A percentile compares a stretch with the other conserved stretches of the same genome.
phyloP scores from a whole-genome alignment of 2,329 filamentous ascomycete species.

The Fusarium liriodendri region DNA sequence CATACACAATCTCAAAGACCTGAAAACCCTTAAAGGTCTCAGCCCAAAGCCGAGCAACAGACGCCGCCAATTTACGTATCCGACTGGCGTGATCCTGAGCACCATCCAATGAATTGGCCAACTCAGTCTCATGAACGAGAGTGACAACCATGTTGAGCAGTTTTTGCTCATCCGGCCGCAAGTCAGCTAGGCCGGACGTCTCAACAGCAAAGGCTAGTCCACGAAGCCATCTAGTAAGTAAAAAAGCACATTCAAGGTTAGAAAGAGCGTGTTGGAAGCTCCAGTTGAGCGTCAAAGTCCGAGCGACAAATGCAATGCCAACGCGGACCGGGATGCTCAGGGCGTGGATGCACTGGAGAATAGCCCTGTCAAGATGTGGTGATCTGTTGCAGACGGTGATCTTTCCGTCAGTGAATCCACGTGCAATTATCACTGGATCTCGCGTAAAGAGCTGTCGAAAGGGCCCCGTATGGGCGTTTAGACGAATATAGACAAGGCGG shows the following conservation, averaged over 20 bases:
- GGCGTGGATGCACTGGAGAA: slow-evolving; percentile 25
- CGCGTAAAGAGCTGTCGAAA: slow-evolving; percentile 3
- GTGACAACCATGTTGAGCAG: slow-evolving; percentile 10
- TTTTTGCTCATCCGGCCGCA: slow-evolving; percentile 8
- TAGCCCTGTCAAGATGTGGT: slow-evolving; percentile 21
- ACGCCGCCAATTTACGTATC: slow-evolving; percentile 11
- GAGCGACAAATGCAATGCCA: slow-evolving; percentile 26
- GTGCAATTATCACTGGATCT: not conserved
- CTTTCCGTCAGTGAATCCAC: not conserved
- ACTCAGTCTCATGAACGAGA: slow-evolving; percentile 6
- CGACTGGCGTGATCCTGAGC: not conserved
- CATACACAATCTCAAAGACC: slow-evolving; percentile 27
- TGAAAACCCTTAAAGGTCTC: slow-evolving; percentile 29
- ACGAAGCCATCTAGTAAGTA: slow-evolving; percentile 22
- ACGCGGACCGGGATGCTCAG: slow-evolving; percentile 23
- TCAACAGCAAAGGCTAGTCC: slow-evolving; percentile 5
- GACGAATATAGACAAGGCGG: slow-evolving; percentile 44
- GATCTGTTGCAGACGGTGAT: slow-evolving; percentile 1
- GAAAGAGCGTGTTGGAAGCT: slow-evolving; percentile 25
- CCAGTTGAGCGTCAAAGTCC: slow-evolving; percentile 24
- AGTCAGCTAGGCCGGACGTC: not conserved
- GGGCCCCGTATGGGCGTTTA: slow-evolving; percentile 24
- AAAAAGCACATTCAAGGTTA: slow-evolving; percentile 23
- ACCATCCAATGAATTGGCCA: not conserved
- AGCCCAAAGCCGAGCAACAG: slow-evolving; percentile 18